A percentile compares a stretch with the other conserved stretches of the same genome.
Evolutionary conservation across 1,284 basidiomycete species (phyloP).

Genomic region (Puccinia brachypodii): DNA sequence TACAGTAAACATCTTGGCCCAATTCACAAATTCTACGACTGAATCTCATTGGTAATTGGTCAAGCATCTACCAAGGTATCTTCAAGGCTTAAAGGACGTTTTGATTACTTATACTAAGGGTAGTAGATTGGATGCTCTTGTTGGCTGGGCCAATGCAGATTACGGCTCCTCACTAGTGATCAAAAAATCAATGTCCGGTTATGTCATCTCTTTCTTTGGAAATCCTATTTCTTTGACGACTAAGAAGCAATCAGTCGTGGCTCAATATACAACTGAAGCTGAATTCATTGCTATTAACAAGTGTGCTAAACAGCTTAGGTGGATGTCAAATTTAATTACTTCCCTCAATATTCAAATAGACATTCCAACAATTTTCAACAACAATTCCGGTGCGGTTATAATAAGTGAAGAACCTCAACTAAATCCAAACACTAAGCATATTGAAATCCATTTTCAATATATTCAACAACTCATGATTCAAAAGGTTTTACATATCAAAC

Average conservation of each 20-base stretch:
- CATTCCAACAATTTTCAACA: neutral
- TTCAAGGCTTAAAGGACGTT: neutral
- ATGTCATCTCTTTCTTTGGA: neutral
- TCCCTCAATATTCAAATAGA: neutral
- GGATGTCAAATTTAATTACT: conserved; percentile 7
- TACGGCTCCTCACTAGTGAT: neutral
- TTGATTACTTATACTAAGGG: neutral
- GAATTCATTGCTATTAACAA: neutral
- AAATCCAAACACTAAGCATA: conserved; percentile 20
- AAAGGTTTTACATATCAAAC: neutral
- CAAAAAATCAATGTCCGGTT: conserved; percentile 5
- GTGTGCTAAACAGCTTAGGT: conserved; percentile 20
- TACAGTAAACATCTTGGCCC: neutral
- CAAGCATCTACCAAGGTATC: neutral
- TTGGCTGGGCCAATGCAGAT: conserved; percentile 23
- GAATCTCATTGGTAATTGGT: neutral
- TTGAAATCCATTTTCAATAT: conserved; percentile 39
- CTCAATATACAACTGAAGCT: conserved; percentile 18
- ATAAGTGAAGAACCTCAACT: neutral
- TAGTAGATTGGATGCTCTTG: neutral
- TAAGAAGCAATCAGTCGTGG: conserved; percentile 11
- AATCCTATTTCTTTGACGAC: neutral
- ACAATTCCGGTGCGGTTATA: neutral
- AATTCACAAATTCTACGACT: neutral
- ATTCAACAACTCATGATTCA: neutral